Percentiles rank a stretch among this genome's conserved stretches.
phyloP scores from a whole-genome alignment of 805 yeast genomes.

The Candida ipomoeae region DNA sequence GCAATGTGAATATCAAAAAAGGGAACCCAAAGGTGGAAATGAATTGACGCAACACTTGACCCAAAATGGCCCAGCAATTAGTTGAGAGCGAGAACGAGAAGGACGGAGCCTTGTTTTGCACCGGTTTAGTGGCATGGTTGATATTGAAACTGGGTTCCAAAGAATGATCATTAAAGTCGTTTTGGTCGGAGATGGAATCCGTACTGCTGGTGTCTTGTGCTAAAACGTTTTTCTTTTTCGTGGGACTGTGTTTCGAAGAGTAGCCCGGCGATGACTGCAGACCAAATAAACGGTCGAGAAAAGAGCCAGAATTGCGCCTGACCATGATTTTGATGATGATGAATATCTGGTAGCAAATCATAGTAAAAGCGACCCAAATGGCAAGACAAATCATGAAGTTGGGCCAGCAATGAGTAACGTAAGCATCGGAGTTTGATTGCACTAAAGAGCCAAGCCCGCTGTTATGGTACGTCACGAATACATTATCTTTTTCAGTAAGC shows the following conservation, averaged over 20 bases:
- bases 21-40: slow-evolving; percentile 40
- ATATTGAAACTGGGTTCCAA: neutral
- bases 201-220: neutral
- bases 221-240: neutral
- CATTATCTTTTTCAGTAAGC: slow-evolving; percentile 24
- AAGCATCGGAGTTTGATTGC: slow-evolving; percentile 23
- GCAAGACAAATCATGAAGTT: slow-evolving; percentile 37
- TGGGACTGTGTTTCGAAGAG: neutral
- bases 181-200: neutral
- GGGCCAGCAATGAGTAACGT: slow-evolving; percentile 36
- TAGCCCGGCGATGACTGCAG: neutral
- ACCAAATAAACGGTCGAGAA: slow-evolving; percentile 7
- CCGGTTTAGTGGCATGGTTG: neutral
- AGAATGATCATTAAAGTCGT: neutral
- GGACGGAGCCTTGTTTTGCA: neutral
- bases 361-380: slow-evolving; percentile 23
- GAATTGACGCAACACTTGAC: slow-evolving; percentile 30
- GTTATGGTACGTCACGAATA: slow-evolving; percentile 39
- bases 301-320: neutral
- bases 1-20: slow-evolving; percentile 38
- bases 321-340: slow-evolving; percentile 17
- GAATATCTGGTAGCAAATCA: slow-evolving; percentile 21
- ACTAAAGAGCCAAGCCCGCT: slow-evolving; percentile 41
- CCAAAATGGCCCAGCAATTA: slow-evolving; percentile 23
- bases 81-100: slow-evolving; percentile 7